These are phyloP conservation scores for Stellera chamaejasme DNA, from an alignment of 345 rosid genomes.

Conservation along the genomic window DNA sequence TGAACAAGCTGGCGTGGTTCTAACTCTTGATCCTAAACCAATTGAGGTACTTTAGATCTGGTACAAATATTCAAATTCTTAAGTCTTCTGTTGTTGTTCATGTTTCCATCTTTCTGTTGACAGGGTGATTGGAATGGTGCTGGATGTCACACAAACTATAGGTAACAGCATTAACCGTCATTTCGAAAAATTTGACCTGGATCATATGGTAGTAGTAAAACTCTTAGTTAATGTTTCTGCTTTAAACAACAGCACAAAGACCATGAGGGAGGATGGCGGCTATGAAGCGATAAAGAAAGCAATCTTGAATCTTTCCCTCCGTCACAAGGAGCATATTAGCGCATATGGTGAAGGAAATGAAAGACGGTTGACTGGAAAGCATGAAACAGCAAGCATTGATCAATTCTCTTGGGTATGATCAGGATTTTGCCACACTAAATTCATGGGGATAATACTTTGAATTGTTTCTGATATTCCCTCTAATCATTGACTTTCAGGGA, in stretches of 20 bases:
- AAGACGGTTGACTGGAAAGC: slow-evolving; percentile 95
- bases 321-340: slow-evolving; percentile 79
- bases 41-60: slow-evolving; percentile 46
- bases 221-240: neutral
- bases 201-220: neutral
- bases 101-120: slow-evolving; percentile 9
- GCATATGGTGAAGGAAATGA: slow-evolving; percentile 99
- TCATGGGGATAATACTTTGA: neutral
- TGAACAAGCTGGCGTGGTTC: slow-evolving; percentile 94
- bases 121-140: slow-evolving; percentile 99
- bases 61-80: neutral
- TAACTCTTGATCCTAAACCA: slow-evolving; percentile 89
- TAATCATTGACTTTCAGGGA: slow-evolving; percentile 40
- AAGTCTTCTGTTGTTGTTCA: neutral
- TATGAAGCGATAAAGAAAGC: slow-evolving; percentile 85
- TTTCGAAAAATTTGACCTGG: neutral
- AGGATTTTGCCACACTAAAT: neutral
- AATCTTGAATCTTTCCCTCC: slow-evolving; percentile 81
- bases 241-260: slow-evolving; percentile 57
- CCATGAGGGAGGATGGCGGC: slow-evolving; percentile 95
- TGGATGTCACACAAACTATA: slow-evolving; percentile 96
- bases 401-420: slow-evolving; percentile 85
- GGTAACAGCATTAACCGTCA: slow-evolving; percentile 20
- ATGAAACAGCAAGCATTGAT: slow-evolving; percentile 89
- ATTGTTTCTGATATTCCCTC: slow-evolving; percentile 3